Evolutionary conservation across 805 yeast genomes (phyloP).

Genomic region (Suhomyces vadensis): DNA sequence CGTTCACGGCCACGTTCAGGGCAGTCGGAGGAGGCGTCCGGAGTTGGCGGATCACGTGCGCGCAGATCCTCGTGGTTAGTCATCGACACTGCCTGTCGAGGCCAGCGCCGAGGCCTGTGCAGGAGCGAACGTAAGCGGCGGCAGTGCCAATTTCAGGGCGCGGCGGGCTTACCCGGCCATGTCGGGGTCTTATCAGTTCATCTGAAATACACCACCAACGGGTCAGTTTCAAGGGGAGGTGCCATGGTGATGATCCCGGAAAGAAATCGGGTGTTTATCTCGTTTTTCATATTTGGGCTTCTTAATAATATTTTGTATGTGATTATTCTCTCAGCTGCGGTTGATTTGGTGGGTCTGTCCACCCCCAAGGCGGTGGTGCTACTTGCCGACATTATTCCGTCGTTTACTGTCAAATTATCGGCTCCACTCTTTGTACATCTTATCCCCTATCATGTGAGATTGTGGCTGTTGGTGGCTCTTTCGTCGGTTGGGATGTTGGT

Average conservation of each 20-base stretch:
- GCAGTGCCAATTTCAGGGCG: no score
- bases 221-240: no score
- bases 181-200: no score
- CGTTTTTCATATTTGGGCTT: constrained; percentile 84
- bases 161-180: constrained; percentile 2
- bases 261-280: constrained; percentile 40
- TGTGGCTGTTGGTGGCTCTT: constrained; percentile 53
- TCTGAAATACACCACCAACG: no score
- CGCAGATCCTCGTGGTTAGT: no score
- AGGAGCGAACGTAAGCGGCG: no score
- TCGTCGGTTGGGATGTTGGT: constrained; percentile 75
- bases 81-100: no score
- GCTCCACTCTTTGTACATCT: constrained; percentile 81
- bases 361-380: constrained; percentile 86
- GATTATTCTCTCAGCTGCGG: constrained; percentile 87
- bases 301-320: constrained; percentile 88
- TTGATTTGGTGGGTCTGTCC: constrained; percentile 80
- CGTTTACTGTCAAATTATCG: constrained; percentile 64
- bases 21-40: no score
- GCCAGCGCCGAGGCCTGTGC: no score
- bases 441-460: constrained; percentile 58
- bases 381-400: constrained; percentile 83
- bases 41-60: no score
- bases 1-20: no score
- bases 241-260: constrained; percentile 4